Evolutionary conservation across 176 grass and related monocot genomes (phyloP), one percentile per base, ranked within the genome.

Genomic region (Avena sativa): DNA sequence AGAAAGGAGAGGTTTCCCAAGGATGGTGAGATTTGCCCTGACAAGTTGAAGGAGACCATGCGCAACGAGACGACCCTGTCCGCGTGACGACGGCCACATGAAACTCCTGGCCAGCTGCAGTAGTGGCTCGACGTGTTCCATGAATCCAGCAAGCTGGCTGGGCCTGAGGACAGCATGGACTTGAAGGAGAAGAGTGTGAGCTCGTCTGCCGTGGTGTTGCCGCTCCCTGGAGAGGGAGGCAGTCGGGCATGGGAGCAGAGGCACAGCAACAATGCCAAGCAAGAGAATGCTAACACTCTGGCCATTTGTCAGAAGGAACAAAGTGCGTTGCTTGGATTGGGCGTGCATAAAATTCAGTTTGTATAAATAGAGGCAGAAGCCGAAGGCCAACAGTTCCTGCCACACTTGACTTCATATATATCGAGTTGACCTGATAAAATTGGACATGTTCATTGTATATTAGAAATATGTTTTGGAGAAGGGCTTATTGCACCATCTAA

Each of bases 1-100:
- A 92, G 83, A 46, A 82, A 89, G 36, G 90, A 88, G 21, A 92
- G 68, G 50, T 89, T 88, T 48, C 77, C 78, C 78, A 89, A 48
- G 36, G 43, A 89, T 3, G 83, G 82, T 1, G 86, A 79, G 26
- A 92, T 64, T 49, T 51, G 49, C 2, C 89, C 85, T 0, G 85
- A 74, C 3, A 92, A 38, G 44, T 51, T 23, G 40, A 34, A 83
- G 11, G 69, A 71, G n/a, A 0, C 0, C 43, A 89, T 2, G 1
- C 2, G 16, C 49, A 92, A 15, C 17, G 70, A 52, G n/a, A 81
- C 49, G 17, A 89, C 86, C 51, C 83, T 73, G 0, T 83, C 73
- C 1, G 73, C n/a, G 6, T 79, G 79, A 3, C 55, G 56, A 10
- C 25, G 79, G 59, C 82, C 55, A 10, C 90, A 92, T 5, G 1